Percentiles rank a stretch among this genome's conserved stretches.
Evolutionary conservation across 805 yeast species (phyloP).

Genomic region (Ogataea siamensis): DNA sequence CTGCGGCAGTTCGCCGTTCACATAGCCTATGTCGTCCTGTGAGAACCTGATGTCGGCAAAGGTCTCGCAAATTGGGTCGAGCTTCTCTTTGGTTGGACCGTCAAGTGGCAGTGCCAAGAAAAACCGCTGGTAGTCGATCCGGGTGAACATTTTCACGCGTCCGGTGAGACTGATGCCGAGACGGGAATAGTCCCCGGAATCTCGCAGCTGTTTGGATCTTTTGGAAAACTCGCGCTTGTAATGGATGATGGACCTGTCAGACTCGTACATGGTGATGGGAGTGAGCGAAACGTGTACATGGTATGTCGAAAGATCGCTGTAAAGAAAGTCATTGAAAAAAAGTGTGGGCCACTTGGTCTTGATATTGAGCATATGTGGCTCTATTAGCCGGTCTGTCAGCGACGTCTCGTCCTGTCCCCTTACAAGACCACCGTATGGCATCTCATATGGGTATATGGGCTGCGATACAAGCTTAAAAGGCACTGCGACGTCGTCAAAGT

Average conservation of each 20-base stretch:
- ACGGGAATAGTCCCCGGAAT: conserved; percentile 4
- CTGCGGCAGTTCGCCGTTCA: conserved; percentile 20
- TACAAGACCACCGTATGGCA: conserved; percentile 26
- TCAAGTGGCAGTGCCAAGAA: conserved; percentile 18
- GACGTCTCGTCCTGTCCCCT: conserved; percentile 21
- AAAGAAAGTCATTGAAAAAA: conserved; percentile 20
- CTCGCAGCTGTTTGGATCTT: conserved; percentile 11
- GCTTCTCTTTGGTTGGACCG: conserved; percentile 1
- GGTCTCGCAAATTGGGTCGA: conserved; percentile 8
- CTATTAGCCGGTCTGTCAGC: conserved; percentile 19
- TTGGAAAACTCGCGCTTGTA: conserved; percentile 16
- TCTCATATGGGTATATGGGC: conserved; percentile 21
- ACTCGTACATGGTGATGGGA: conserved; percentile 26
- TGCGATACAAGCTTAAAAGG: conserved; percentile 16
- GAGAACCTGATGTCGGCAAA: conserved; percentile 12
- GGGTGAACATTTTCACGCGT: conserved; percentile 13
- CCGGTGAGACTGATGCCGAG: conserved; percentile 10
- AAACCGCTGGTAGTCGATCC: conserved; percentile 14
- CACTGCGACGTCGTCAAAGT: conserved; percentile 19
- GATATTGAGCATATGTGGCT: conserved; percentile 20
- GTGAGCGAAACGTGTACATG: conserved; percentile 25
- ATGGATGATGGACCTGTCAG: conserved; percentile 6
- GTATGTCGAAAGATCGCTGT: conserved; percentile 14
- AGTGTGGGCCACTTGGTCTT: conserved; percentile 24
- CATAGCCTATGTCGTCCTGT: conserved; percentile 18